Percentiles rank a stretch among this genome's conserved stretches.
Conservation (phyloP, 2,329 filamentous ascomycete species). For the Berkeleyomyces rouxiae region DNA sequence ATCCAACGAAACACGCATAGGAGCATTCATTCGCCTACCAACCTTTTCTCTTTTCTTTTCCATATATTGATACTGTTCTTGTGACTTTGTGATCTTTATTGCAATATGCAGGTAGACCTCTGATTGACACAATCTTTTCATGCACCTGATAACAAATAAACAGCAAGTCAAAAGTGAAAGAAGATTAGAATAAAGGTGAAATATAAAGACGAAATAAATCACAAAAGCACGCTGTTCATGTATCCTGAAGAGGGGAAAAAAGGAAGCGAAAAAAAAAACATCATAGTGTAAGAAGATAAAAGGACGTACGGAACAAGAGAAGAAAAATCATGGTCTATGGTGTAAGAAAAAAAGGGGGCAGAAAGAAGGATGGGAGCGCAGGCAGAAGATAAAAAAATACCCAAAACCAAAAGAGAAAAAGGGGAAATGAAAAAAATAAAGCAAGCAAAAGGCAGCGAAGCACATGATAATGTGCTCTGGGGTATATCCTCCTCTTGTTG, state of each 20-base stretch:
- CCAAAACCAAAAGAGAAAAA: background rate
- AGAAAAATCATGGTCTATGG: too few species aligned
- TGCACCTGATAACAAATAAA: too few species aligned
- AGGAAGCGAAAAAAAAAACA: background rate
- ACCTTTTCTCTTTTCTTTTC: background rate
- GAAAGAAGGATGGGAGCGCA: background rate
- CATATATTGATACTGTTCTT: background rate
- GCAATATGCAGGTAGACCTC: too few species aligned
- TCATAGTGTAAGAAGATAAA: background rate
- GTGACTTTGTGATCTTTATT: too few species aligned
- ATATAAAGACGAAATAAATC: background rate
- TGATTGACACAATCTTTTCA: too few species aligned
- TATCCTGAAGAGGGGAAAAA: background rate
- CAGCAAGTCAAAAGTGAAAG: background rate
- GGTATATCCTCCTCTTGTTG: constrained; percentile 13
- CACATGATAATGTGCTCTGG: constrained; percentile 9
- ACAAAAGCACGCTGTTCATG: background rate
- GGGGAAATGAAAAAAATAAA: background rate
- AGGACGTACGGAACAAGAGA: background rate
- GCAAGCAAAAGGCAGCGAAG: background rate
- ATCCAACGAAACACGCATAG: background rate
- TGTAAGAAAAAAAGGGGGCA: background rate
- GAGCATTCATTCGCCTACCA: background rate
- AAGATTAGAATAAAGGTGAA: background rate
- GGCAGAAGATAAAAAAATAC: background rate